Base-by-base conservation (phyloP, 352 stramenopile species). In the Globisporangium spinosum region DNA sequence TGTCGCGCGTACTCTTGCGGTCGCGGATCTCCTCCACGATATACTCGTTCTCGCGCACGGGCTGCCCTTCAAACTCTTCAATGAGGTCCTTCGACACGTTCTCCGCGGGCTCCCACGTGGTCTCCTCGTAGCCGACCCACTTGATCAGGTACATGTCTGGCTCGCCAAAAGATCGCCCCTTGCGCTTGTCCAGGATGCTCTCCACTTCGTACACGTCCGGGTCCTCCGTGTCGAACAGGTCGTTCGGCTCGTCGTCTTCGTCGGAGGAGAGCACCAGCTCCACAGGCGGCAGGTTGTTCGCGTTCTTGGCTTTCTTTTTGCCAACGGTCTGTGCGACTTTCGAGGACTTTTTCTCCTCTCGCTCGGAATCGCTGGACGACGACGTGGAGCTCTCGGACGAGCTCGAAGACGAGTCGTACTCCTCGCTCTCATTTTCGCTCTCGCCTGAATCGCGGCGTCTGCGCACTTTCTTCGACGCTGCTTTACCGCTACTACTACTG, bases 161-260 rank as follows among this genome's bases (percentile, higher is more conserved):
- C 12, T 91, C 77, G 12, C 85, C 83, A 51, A 83, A 90, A 15
- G 29, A 65, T 22, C 73, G 62, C 1, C 77, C 80, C 2, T 68
- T 63, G 38, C 78, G 79, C 71, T 91, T 92, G 29, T 85, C 68
- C 20, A 92, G 61, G 55, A 94, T 89, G 20, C 68, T 76, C 67
- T 94, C 85, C 54, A 94, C 85, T 56, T 94, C 85, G 71, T 91
- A 94, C 72, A 94, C 85, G 51, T 94, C 83, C 23, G 85, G 85
- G 62, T 94, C 85, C 22, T 87, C 81, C 38, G 74, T 79, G 60
- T 94, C 83, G 63, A 94, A 94, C 77, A 92, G 78, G 3, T 88
- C 85, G 40, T 92, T 85, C 15, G 77, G 77, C 59, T 91, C 83
- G 25, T 90, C 80, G 43, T 91, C 83, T 65, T 89, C 85, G 51